Base-by-base conservation (phyloP, 129 eudicot genomes). In the Kitagawia praeruptora region DNA sequence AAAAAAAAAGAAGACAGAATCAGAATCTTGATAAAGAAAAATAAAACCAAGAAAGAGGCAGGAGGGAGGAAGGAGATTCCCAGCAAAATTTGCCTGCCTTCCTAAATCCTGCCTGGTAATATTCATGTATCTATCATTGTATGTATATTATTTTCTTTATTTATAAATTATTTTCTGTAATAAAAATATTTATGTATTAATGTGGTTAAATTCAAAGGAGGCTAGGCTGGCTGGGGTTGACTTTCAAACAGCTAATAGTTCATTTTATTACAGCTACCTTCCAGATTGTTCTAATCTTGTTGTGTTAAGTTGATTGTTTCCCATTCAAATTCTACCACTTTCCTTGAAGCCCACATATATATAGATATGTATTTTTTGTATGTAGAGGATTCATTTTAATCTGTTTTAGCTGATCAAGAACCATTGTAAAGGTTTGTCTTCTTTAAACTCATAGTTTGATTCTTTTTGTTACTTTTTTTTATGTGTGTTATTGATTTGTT, bases 21-120 rank as follows among this genome's bases (percentile, higher is more conserved):
- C 34, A 63, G 16, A 63, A 63, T 25, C 49, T 46, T 46, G 7
- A 64, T 48, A 48, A 48, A 48, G 6, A 48, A 48, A 48, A 48
- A 48, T 14, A 28, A 64, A 28, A 8, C 8, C n/a, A 4, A 28
- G 3, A 28, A 64, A 64, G 40, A 64, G 71, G 71, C 71, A 19
- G 71, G 71, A 28, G 71, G 71, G 39, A 64, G 71, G 71, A 28
- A 64, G 71, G 71, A 64, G 39, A 31, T 13, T 4, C 38, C 70
- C 70, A 9, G 70, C 6, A 25, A n/a, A 9, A 10, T 64, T 64
- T 64, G 39, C 37, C 71, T 28, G 71, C 75, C 75, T 70, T 37
- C 75, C 70, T 31, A 14, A n/a, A n/a, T 31, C 70, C 75, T 71
- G 75, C 75, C 75, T 71, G 75, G 75, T 71, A 71, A 71, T 39